Base-by-base conservation (phyloP, 2,329 filamentous ascomycete genomes). In the Aspergillus clavatus region DNA sequence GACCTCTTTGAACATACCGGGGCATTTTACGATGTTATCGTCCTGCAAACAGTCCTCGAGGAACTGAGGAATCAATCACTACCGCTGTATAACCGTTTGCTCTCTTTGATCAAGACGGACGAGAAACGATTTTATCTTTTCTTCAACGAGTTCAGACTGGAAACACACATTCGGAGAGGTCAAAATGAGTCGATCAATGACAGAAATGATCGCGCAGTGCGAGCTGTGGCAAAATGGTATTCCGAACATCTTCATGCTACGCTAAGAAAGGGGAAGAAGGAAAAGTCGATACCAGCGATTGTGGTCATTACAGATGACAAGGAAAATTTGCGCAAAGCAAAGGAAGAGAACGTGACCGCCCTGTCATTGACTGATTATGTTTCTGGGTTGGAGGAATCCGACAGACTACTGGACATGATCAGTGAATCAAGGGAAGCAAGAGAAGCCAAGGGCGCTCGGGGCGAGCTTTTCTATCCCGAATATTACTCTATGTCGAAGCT, bases 91-190 rank as follows among this genome's bases (percentile, higher is more conserved):
- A 96, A 96, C 67, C 87, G 93, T 29, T 75, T 98, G 40, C 82
- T 97, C 55, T 83, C 86, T 18, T 75, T 98, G 52, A 95, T 90
- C 29, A 95, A 91, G 70, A 95, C 91, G 61, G 89, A 95, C 59
- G 89, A 95, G 54, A 98, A 98, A 75, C 83, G 91, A 43, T 97
- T 95, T 66, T 96, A 97, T 62, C 88, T 98, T 42, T 98, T 98
- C 67, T 97, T 97, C 80, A 98, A 98, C 67, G 93, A 98, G 60
- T 98, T 98, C 63, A 81, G 91, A 41, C 75, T 90, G 29, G 94
- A 98, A 68, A 98, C 93, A 0, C 87, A 95, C 61, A 81, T 96
- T 38, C 72, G 79, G 22, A 79, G 93, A 50, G 79, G 83, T 16
- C 68, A 77, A 5, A 84, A 87, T 28, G 93, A 98, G 72, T 86